Conservation (phyloP, 441 rosid species). For the Croton laevigatus region DNA sequence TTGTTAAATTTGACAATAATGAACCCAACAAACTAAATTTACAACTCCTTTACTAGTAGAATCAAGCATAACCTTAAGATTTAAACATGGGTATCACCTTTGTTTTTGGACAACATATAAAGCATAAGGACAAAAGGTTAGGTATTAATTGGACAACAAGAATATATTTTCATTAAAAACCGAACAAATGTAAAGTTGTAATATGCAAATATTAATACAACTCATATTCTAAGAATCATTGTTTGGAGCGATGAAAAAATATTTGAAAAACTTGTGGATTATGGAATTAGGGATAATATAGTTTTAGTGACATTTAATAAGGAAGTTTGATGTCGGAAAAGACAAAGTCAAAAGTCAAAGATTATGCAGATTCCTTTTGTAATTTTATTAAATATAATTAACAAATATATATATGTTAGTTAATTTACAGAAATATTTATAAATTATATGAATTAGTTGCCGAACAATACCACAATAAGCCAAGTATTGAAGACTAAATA, state of each 20-base stretch:
- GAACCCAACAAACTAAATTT: too few relatives aligned
- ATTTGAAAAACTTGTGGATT: not conserved
- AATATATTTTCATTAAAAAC: not conserved
- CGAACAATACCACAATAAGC: not conserved
- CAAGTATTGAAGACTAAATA: not conserved
- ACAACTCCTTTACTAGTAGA: too few relatives aligned
- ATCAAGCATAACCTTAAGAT: too few relatives aligned
- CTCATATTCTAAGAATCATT: not conserved
- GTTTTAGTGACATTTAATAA: not conserved
- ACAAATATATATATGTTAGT: not conserved
- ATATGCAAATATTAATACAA: not conserved
- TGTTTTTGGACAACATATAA: not conserved
- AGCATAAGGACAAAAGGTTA: not conserved
- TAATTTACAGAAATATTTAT: not conserved
- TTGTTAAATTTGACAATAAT: too few relatives aligned
- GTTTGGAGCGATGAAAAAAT: not conserved
- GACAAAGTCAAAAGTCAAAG: constrained; percentile 17
- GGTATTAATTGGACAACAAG: not conserved
- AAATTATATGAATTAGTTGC: not conserved
- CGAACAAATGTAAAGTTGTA: too few relatives aligned
- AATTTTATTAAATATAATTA: not conserved
- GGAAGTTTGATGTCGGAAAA: not conserved
- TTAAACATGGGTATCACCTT: not conserved
- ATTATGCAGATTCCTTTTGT: not conserved
- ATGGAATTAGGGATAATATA: constrained; percentile 1